Evolutionary conservation across 139 green algal genomes (phyloP).

Genomic region (Tetradesmus obliquus): DNA sequence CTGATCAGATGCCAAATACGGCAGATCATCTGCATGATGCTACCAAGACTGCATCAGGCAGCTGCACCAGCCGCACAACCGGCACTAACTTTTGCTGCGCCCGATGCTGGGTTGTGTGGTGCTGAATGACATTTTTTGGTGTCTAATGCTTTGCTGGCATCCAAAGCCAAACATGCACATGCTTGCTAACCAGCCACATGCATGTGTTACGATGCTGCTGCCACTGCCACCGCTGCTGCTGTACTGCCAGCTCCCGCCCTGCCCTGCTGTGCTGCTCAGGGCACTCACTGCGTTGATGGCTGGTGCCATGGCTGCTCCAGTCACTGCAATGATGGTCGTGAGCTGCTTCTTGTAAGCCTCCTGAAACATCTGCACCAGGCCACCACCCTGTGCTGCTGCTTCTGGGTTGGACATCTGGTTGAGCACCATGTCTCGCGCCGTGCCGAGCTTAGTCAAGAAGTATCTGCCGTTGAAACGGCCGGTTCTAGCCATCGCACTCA

Average conservation of each 20-base stretch:
- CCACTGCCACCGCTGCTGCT: background rate
- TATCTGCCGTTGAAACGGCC: constrained; percentile 11
- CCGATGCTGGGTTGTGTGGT: background rate
- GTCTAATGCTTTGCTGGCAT: too few relatives aligned
- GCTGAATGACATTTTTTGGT: too few relatives aligned
- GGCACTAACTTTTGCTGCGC: background rate
- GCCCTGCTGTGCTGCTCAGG: background rate
- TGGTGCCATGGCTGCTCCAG: constrained; percentile 64
- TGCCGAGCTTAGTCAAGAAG: background rate
- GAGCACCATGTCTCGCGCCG: constrained; percentile 3
- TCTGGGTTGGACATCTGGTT: background rate
- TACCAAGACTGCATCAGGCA: background rate
- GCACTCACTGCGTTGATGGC: constrained; percentile 56
- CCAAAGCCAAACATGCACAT: background rate
- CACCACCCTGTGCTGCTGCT: background rate
- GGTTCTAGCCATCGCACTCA: constrained; percentile 17
- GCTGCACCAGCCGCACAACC: background rate
- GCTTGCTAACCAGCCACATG: background rate
- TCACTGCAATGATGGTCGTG: constrained; percentile 53
- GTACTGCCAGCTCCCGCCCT: background rate
- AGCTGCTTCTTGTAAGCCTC: constrained; percentile 51
- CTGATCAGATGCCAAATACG: too few relatives aligned
- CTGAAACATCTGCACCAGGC: constrained; percentile 47
- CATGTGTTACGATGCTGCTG: background rate
- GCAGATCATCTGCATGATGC: background rate